These are phyloP conservation scores for Argentina anserina DNA, from an alignment of 306 rosid genomes.

Conservation along the genomic window DNA sequence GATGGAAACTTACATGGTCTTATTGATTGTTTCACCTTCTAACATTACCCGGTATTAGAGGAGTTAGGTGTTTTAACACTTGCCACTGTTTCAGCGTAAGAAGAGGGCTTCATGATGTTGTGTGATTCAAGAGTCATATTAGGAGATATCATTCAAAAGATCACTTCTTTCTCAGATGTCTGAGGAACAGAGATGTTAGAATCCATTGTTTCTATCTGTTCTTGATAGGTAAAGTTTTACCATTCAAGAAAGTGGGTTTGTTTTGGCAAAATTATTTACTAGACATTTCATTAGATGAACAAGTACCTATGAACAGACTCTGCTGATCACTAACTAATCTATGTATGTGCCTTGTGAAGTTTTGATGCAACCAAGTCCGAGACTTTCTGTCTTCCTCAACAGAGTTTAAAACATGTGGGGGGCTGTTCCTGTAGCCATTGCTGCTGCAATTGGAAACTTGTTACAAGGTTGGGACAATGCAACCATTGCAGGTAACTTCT, in stretches of 20 bases:
- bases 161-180: conserved; percentile 2
- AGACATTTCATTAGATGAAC: not conserved
- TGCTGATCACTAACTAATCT: not conserved
- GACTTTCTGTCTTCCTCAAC: not conserved
- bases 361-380: conserved; percentile 8
- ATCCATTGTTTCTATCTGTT: not conserved
- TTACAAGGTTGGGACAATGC: conserved; percentile 48
- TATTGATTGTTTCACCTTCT: conserved; percentile 11
- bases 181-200: not conserved
- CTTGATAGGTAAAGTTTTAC: not conserved
- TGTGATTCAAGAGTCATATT: conserved; percentile 16
- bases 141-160: not conserved
- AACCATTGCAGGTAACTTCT: conserved; percentile 35
- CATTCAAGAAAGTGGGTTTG: not conserved
- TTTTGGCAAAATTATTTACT: not conserved
- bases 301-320: not conserved
- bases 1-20: conserved; percentile 4
- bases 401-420: conserved; percentile 25
- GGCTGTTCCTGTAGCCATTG: conserved; percentile 31
- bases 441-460: conserved; percentile 38
- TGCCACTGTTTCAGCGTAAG: conserved; percentile 5
- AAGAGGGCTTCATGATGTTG: conserved; percentile 15
- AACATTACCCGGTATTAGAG: conserved; percentile 15
- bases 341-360: not conserved
- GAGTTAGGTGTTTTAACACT: not conserved